Evolutionary conservation across 345 rosid species (phyloP).

Genomic region (Noccaea bulbosa): DNA sequence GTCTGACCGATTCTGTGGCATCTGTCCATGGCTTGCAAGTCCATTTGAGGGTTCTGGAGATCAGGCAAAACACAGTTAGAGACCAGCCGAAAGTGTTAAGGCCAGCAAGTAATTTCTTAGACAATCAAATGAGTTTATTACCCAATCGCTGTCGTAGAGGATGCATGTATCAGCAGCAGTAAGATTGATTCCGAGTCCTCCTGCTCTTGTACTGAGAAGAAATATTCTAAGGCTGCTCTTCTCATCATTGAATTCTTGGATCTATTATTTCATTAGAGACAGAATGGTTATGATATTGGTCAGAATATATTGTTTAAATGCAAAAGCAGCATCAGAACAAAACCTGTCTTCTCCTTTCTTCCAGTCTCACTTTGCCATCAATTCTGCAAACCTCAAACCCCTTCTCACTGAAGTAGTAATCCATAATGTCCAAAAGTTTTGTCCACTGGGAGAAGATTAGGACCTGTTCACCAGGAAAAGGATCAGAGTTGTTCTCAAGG

Average conservation of each 20-base stretch:
- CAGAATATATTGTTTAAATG: neutral
- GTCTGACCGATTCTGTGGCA: conserved; percentile 99
- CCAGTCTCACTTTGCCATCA: conserved; percentile 79
- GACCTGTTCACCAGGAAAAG: conserved; percentile 56
- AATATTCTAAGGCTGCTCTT: conserved; percentile 69
- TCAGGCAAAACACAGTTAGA: conserved; percentile 34
- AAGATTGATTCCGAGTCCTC: conserved; percentile 97
- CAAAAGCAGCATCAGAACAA: neutral
- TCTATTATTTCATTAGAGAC: conserved; percentile 57
- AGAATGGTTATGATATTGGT: conserved; percentile 4
- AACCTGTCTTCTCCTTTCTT: conserved; percentile 91
- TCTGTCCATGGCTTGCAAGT: conserved; percentile 98
- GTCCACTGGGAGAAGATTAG: conserved; percentile 94
- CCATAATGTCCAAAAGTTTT: conserved; percentile 86
- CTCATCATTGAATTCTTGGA: conserved; percentile 75
- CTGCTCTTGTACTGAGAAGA: conserved; percentile 96
- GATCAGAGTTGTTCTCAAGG: conserved; percentile 31
- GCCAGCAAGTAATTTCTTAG: neutral
- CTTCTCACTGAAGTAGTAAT: conserved; percentile 88
- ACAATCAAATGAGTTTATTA: conserved; percentile 37
- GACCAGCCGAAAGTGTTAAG: conserved; percentile 10
- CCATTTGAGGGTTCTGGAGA: conserved; percentile 95
- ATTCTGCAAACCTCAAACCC: conserved; percentile 90
- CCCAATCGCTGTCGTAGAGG: conserved; percentile 98
- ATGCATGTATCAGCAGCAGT: conserved; percentile 97